Evolutionary conservation across 2,329 filamentous ascomycete species (phyloP), one percentile per base, ranked within the genome.

Genomic region (Sphaerulina vaccinii): DNA sequence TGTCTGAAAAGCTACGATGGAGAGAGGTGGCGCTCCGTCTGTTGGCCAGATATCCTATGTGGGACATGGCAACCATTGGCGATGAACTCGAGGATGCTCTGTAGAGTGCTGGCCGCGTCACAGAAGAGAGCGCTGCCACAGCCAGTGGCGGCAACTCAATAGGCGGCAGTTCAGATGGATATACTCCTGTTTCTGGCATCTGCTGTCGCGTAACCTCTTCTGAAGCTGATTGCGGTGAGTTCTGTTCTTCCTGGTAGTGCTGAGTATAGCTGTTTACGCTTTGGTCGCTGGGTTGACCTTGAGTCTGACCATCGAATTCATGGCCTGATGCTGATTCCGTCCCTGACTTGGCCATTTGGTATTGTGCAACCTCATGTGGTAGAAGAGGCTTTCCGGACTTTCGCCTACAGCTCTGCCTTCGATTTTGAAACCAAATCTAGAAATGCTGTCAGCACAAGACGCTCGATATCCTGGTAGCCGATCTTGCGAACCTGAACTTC

Each of bases 341-440:
- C 27, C 6, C 27, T 18, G 58, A 61, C 33, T 62, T 62, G n/a
- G 62, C 60, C 37, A 63, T 44, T 23, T 68, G 68, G 51, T 68
- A 70, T 44, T 70, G 64, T 15, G 63, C 83, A 49, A 92, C 80
- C 68, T 93, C 89, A 69, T 90, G 84, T 8, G 86, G 82, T 22
- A 88, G 82, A 32, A 95, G 79, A 40, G 91, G 90, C 62, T 88
- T 86, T 1, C 45, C 45, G 49, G 89, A 90, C 75, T 92, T 95
- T 61, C 92, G 83, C 63, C 92, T 83, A 69, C 95, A 89, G 71
- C 95, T 96, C 71, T 97, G 92, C 60, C 92, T 82, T 66, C 90
- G 84, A 67, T 96, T 96, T 67, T 96, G 92, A 73, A 96, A 96
- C 92, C 92, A 97, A 63, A 96, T 96, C 92, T 96, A 24, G 19